Base-by-base conservation (phyloP, 2,329 filamentous ascomycete species). In the Huntiella bhutanensis region DNA sequence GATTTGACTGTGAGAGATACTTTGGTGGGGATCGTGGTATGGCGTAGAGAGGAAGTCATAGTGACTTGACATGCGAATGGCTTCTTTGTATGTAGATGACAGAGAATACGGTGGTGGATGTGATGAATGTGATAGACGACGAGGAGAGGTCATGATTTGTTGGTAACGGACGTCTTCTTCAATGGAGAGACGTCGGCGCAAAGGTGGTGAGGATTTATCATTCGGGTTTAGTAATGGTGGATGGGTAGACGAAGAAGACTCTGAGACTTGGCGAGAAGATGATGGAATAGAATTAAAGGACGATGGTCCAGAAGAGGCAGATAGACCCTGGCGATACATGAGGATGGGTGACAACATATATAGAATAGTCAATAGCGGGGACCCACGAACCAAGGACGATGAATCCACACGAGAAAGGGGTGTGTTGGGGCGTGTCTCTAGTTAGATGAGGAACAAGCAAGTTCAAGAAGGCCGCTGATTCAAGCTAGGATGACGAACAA, bases 81-180 rank as follows among this genome's bases (percentile, higher is more conserved):
- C 6, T 16, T 41, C 45, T 11, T n/a, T 11, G 4, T 7, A n/a
- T 17, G 6, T 32, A n/a, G 5, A 5, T 34, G 42, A 32, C 28
- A 16, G 5, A 16, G 37, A 39, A 13, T 19, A 35, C 5, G 49
- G 42, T 53, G 71, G 70, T 12, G 64, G 62, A 39, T 67, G 68
- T 49, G 17, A 28, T 15, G 68, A 68, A 52, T 64, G 63, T 43
- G 65, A 65, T 16, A 64, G 64, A 53, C 64, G 65, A 52, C 60
- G 58, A 37, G 55, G 55, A n/a, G 59, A 55, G 40, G 58, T 68
- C 66, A 72, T 69, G 56, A 71, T 59, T 53, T 64, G 61, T 47
- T 68, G 66, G 54, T 72, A 72, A 54, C 66, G 64, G 54, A 67
- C 59, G 54, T 72, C 68, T 60, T 72, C 68, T 57, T 72, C 69